Conservation (phyloP, 148 eudicot species). For the Diospyros kaki region DNA sequence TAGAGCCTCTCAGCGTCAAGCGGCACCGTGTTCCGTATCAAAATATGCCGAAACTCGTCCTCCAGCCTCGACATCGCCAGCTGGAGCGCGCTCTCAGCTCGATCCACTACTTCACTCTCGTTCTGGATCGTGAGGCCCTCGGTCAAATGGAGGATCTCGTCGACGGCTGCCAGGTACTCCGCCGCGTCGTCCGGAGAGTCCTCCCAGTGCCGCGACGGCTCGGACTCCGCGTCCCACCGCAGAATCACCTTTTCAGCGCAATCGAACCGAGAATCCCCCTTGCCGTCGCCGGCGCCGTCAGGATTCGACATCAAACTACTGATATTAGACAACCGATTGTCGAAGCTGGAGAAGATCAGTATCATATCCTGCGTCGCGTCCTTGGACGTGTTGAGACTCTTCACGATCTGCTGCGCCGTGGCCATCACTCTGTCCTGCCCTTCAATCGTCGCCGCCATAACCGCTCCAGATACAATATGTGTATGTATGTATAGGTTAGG, state of each 20-base stretch:
- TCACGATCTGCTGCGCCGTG: conserved; percentile 74
- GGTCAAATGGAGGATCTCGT: conserved; percentile 43
- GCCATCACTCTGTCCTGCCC: conserved; percentile 81
- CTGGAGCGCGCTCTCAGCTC: conserved; percentile 73
- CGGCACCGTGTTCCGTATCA: conserved; percentile 42
- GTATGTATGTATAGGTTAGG: conserved; percentile 1
- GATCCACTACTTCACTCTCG: conserved; percentile 32
- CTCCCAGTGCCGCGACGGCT: conserved; percentile 22
- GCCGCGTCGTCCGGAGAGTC: conserved; percentile 30
- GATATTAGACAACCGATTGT: conserved; percentile 66
- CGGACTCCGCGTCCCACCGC: conserved; percentile 24
- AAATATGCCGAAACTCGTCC: conserved; percentile 65
- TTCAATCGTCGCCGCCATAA: conserved; percentile 57
- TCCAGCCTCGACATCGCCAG: conserved; percentile 75
- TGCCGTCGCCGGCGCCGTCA: not conserved
- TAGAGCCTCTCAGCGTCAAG: conserved; percentile 56
- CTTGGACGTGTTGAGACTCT: conserved; percentile 42
- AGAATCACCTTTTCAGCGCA: conserved; percentile 55
- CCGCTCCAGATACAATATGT: not conserved
- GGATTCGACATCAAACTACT: conserved; percentile 21
- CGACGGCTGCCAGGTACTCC: conserved; percentile 61
- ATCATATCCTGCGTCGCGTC: conserved; percentile 69
- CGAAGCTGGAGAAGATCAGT: conserved; percentile 63
- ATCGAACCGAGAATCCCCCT: conserved; percentile 30
- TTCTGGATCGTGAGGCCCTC: conserved; percentile 22